These are phyloP conservation scores for Zygosaccharomyces rouxii DNA, from an alignment of 805 yeast genomes.

Conservation along the genomic window DNA sequence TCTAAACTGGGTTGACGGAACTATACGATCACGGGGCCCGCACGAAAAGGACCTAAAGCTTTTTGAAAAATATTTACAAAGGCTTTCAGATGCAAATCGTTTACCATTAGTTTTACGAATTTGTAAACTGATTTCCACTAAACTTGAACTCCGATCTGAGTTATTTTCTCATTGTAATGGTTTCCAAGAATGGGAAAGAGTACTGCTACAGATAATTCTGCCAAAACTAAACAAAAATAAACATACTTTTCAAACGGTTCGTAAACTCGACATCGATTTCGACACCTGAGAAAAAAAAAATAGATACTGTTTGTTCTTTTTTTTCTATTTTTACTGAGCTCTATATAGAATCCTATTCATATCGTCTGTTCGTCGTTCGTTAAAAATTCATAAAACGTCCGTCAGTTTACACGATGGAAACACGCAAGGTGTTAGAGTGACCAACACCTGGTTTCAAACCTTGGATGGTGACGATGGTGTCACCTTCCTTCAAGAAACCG, in stretches of 20 bases:
- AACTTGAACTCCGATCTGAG: conserved; percentile 17
- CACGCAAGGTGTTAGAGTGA: conserved; percentile 97
- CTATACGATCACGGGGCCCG: conserved; percentile 35
- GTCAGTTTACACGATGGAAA: conserved; percentile 59
- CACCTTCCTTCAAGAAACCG: conserved; percentile 84
- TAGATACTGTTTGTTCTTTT: background rate
- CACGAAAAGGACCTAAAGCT: conserved; percentile 38
- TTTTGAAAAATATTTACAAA: conserved; percentile 35
- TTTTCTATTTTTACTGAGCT: conserved; percentile 4
- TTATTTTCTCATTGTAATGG: conserved; percentile 13
- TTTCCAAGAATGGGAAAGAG: conserved; percentile 32
- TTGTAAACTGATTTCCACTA: conserved; percentile 21
- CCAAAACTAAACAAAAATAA: conserved; percentile 28
- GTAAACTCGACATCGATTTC: conserved; percentile 24
- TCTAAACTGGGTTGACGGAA: conserved; percentile 38
- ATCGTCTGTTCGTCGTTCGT: conserved; percentile 6
- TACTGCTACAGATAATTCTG: conserved; percentile 22
- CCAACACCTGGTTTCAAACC: conserved; percentile 99
- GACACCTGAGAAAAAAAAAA: conserved; percentile 14
- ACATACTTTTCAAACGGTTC: conserved; percentile 22
- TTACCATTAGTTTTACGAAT: conserved; percentile 25
- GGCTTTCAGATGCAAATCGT: conserved; percentile 28
- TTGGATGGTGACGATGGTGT: conserved; percentile 88
- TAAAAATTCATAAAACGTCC: conserved; percentile 4
- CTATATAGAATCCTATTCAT: conserved; percentile 9